Evolutionary conservation across 1,284 basidiomycete species (phyloP), one percentile per base, ranked within the genome.

Genomic region (Ganoderma resinaceum): DNA sequence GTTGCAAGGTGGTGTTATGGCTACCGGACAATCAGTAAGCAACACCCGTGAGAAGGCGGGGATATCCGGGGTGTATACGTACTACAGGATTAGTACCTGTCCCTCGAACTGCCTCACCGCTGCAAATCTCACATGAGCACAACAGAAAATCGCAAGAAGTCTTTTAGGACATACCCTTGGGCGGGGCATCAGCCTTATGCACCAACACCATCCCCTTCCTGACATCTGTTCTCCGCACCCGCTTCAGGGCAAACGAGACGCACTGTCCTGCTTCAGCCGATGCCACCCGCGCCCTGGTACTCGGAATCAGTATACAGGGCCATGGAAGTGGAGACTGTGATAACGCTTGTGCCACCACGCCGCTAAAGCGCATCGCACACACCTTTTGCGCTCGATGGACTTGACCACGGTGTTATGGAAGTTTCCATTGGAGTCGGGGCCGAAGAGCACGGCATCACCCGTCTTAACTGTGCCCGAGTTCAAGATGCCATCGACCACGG

Each of bases 181-280:
- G 95, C 9, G 95, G 94, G 14, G 82, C 83, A 8, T 97, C 95
- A 1, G 89, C 89, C 79, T 91, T 95, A 65, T 91, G 89, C 0
- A 96, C 90, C 42, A 98, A 83, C 2, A 97, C 94, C 96, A 97
- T 97, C 12, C 96, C 97, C 81, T 99, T 99, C 67, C 98, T 86
- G 9, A 99, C 91, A 58, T 92, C 90, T 8, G 90, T 87, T 63
- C 95, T 84, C 62, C 93, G 87, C 70, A 98, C 91, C 62, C 95
- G 87, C 84, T 99, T 99, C 33, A 99, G 82, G 5, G 97, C 98
- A 66, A 98, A 86, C 31, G 95, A 95, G 11, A 99, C 96, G 66
- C 94, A 95, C 81, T 99, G 97, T 1, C 97, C 97, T 0, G 97
- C 98, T 73, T 96, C 95, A 0, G 95, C 97, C 12, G 86, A 87